Base-by-base conservation (phyloP, 177 flowering plant genomes). In the Vitis hybrid region DNA sequence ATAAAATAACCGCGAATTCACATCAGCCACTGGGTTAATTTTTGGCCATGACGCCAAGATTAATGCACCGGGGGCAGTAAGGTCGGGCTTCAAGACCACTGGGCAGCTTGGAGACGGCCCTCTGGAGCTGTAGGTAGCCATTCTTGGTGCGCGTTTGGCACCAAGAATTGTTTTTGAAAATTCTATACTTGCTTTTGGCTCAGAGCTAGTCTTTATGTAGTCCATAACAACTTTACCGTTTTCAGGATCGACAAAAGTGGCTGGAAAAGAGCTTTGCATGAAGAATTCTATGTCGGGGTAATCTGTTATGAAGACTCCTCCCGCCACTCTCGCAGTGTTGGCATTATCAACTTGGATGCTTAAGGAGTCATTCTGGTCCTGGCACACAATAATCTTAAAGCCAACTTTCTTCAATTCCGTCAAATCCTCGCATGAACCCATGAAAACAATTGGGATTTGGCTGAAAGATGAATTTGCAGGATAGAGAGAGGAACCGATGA, bases 41-140 rank as follows among this genome's bases (percentile, higher is more conserved):
- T 31, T 31, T 5, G 88, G 70, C 90, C 88, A 88, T 7, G 89
- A 62, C 2, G 92, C 91, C 16, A 88, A 54, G n/a, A 90, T 69
- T 3, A 68, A 48, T 0, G 64, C 39, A 0, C 94, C 89, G 0
- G 89, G 91, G 5, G 85, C 90, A 71, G 78, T 74, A 2, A 88
- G 14, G 59, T 88, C 96, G 5, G 93, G 92, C 62, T 88, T 87
- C 61, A 90, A 51, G 10, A 88, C 76, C 50, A 45, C 18, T 5
- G 87, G 88, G 52, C 78, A 78, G 66, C 72, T 78, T 0, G 31
- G 61, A 0, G 88, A 81, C 6, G 96, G 96, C 0, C 96, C 96
- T 61, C 92, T 73, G 1, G 93, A 91, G 76, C 83, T 84, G 72
- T 81, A 91, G 26, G 56, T 45, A 2, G 89, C 69, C 14, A 82